Evolutionary conservation across 257 asterid genomes (phyloP).

Genomic region (Coffea eugenioides): DNA sequence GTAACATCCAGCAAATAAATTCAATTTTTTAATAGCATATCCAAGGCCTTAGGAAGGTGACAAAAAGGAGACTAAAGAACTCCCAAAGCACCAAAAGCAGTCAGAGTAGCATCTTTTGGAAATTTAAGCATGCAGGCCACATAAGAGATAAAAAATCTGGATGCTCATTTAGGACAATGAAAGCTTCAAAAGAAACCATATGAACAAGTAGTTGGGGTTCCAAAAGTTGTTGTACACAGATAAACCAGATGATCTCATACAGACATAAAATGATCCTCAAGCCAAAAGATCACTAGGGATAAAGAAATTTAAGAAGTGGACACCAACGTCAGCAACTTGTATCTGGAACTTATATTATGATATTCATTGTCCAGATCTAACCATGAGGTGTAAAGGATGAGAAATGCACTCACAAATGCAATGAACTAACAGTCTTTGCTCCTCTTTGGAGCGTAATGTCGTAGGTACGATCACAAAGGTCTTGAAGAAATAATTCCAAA

Average conservation of each 20-base stretch:
- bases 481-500: conserved; percentile 93
- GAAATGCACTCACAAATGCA: conserved; percentile 68
- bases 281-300: too few species aligned
- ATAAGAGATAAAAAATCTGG: too few species aligned
- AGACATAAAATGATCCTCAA: neutral
- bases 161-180: neutral
- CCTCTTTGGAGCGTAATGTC: conserved; percentile 92
- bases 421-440: conserved; percentile 86
- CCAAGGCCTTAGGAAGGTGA: neutral
- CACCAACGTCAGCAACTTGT: neutral
- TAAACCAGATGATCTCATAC: neutral
- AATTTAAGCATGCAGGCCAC: neutral
- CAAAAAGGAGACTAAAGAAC: neutral
- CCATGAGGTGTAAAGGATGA: neutral
- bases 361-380: too few species aligned
- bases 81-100: neutral
- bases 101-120: neutral
- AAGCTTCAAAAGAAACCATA: neutral
- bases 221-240: neutral
- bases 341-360: too few species aligned
- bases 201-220: neutral
- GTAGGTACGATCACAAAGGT: conserved; percentile 96
- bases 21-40: neutral
- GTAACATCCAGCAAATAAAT: neutral
- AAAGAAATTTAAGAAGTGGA: neutral